Evolutionary conservation across 805 yeast genomes (phyloP).

Genomic region (Metahyphopichia silvanorum): DNA sequence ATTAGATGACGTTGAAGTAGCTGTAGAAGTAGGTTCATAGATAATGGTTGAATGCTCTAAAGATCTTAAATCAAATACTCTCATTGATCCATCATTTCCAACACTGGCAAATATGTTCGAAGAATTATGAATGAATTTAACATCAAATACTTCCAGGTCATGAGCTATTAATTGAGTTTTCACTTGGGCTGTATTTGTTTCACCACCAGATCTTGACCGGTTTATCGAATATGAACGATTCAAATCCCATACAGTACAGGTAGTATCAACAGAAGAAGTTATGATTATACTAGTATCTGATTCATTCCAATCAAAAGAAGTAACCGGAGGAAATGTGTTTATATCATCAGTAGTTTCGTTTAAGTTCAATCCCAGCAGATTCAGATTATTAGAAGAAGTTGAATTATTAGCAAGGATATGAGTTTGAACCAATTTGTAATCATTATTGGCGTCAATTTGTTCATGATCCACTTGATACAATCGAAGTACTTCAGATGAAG

Average conservation of each 20-base stretch:
- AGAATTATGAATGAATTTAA: slow-evolving; percentile 71
- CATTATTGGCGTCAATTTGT: slow-evolving; percentile 37
- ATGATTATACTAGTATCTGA: slow-evolving; percentile 67
- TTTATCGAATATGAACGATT: slow-evolving; percentile 21
- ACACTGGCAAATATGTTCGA: slow-evolving; percentile 84
- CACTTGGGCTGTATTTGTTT: slow-evolving; percentile 54
- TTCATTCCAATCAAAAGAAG: slow-evolving; percentile 91
- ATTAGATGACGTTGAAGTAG: slow-evolving; percentile 8
- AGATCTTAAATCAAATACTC: slow-evolving; percentile 86
- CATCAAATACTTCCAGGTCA: slow-evolving; percentile 93
- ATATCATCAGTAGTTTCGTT: slow-evolving; percentile 39
- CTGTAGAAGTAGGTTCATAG: slow-evolving; percentile 64
- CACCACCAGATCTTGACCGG: slow-evolving; percentile 4
- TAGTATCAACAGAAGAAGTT: slow-evolving; percentile 89
- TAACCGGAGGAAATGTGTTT: slow-evolving; percentile 76
- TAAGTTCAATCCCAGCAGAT: neutral
- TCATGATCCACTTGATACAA: slow-evolving; percentile 55
- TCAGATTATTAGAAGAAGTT: slow-evolving; percentile 28
- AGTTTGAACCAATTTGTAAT: slow-evolving; percentile 35
- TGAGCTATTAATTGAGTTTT: slow-evolving; percentile 95
- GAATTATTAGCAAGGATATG: slow-evolving; percentile 39
- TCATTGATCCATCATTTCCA: slow-evolving; percentile 91
- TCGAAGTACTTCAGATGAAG: slow-evolving; percentile 70
- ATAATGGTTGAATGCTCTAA: slow-evolving; percentile 93
- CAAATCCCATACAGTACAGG: slow-evolving; percentile 96